Evolutionary conservation across 2,329 filamentous ascomycete species (phyloP).

Genomic region (Stagonosporopsis tanaceti): DNA sequence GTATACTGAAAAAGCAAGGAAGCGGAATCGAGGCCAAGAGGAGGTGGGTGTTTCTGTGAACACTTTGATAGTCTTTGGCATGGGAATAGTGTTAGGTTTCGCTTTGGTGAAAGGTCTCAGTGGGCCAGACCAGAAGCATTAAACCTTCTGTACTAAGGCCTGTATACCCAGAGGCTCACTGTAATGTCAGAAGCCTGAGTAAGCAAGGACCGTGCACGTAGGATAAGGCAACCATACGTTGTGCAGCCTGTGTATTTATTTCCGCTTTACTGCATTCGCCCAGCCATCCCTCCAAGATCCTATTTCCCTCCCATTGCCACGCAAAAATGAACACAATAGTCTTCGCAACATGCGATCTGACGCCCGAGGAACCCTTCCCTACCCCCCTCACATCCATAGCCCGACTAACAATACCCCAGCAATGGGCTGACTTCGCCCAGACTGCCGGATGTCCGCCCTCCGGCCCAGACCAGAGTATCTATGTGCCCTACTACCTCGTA

Average conservation of each 20-base stretch:
- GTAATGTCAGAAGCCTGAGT: background rate
- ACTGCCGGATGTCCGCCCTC: background rate
- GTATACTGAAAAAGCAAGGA: constrained; percentile 16
- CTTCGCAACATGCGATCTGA: background rate
- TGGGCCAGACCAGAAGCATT: background rate
- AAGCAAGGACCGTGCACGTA: background rate
- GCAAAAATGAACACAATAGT: background rate
- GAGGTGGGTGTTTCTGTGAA: background rate
- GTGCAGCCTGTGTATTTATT: no score
- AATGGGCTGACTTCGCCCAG: background rate
- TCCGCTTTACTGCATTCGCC: background rate
- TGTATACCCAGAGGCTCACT: background rate
- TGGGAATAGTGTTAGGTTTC: constrained; percentile 14
- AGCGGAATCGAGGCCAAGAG: constrained; percentile 3
- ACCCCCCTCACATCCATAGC: background rate
- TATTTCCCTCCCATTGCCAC: background rate
- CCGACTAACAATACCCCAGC: background rate
- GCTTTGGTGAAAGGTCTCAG: constrained; percentile 8
- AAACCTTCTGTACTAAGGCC: background rate
- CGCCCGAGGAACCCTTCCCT: background rate
- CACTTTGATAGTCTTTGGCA: constrained; percentile 7
- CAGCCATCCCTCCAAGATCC: background rate
- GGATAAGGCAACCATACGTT: background rate
- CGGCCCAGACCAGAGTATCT: background rate
- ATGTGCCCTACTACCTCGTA: background rate